Conservation (phyloP, 2,329 filamentous ascomycete genomes). For the Golovinomyces cichoracearum region DNA sequence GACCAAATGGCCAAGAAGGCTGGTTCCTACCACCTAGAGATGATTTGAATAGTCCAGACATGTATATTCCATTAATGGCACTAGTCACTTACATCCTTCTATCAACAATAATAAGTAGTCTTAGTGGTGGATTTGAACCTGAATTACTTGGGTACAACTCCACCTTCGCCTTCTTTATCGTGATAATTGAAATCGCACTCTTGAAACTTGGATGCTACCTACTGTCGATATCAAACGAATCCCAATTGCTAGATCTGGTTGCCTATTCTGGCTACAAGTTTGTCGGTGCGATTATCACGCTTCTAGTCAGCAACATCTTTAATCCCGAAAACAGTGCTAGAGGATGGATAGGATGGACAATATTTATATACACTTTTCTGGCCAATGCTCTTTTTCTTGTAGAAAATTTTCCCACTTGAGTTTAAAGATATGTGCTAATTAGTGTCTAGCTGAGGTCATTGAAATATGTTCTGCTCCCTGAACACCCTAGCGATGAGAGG, state of each 20-base stretch:
- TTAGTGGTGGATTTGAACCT: conserved; percentile 77
- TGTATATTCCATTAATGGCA: conserved; percentile 98
- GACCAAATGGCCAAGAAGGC: conserved; percentile 41
- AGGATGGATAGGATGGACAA: conserved; percentile 64
- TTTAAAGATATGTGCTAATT: conserved; percentile 3
- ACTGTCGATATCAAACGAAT: conserved; percentile 76
- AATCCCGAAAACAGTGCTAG: conserved; percentile 61
- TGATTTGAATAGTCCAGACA: conserved; percentile 92
- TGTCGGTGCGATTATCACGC: conserved; percentile 77
- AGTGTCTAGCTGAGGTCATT: conserved; percentile 54
- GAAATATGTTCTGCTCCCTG: conserved; percentile 83
- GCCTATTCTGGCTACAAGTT: conserved; percentile 98
- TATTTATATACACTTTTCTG: conserved; percentile 77
- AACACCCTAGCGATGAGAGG: conserved; percentile 39
- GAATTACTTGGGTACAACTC: conserved; percentile 79
- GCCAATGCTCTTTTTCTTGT: conserved; percentile 92
- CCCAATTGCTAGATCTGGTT: conserved; percentile 74
- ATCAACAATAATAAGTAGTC: conserved; percentile 66
- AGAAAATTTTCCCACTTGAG: conserved; percentile 16
- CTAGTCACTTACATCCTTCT: conserved; percentile 92
- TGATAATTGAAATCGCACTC: conserved; percentile 67
- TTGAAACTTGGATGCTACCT: conserved; percentile 86
- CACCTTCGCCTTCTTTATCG: conserved; percentile 56
- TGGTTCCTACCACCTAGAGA: conserved; percentile 80
- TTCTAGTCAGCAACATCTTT: conserved; percentile 51